Conservation (phyloP, 192 early-diverging fungal species). For the Chytriomyces hyalinus region DNA sequence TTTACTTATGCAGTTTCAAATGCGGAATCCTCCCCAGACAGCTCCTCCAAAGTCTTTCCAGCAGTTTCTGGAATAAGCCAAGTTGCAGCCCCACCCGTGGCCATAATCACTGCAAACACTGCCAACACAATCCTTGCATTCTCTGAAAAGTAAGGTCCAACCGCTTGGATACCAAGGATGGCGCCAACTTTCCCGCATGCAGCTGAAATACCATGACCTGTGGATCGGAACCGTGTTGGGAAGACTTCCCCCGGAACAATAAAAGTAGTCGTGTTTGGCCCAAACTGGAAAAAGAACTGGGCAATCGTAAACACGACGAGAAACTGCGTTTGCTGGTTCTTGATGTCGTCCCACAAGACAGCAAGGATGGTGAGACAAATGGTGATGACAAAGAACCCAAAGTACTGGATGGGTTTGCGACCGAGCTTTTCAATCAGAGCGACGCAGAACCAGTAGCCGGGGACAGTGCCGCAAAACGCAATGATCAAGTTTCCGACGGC, state of each 20-base stretch:
- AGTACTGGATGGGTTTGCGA: constrained; percentile 88
- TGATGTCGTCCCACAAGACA: constrained; percentile 35
- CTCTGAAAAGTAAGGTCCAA: constrained; percentile 46
- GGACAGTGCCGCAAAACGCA: constrained; percentile 61
- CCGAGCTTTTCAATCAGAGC: constrained; percentile 88
- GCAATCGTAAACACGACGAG: constrained; percentile 51
- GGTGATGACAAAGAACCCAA: constrained; percentile 82
- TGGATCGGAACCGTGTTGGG: constrained; percentile 76
- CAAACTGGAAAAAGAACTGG: constrained; percentile 87
- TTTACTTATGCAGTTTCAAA: no score
- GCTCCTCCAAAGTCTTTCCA: constrained; percentile 77
- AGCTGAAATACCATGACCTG: constrained; percentile 81
- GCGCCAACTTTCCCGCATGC: constrained; percentile 79
- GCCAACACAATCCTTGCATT: constrained; percentile 28
- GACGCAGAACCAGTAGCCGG: constrained; percentile 96
- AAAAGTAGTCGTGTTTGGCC: constrained; percentile 92
- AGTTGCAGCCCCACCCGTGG: constrained; percentile 53
- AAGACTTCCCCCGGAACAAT: constrained; percentile 75
- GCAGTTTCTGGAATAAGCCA: constrained; percentile 81
- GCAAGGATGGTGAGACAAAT: constrained; percentile 70
- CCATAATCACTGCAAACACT: constrained; percentile 45
- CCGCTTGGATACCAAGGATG: constrained; percentile 60
- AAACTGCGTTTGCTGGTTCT: constrained; percentile 40
- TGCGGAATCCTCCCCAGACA: constrained; percentile 29
- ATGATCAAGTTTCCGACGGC: constrained; percentile 92